These are phyloP conservation scores for Trypanosoma melophagium DNA, from an alignment of 208 protist species.

Conservation along the genomic window DNA sequence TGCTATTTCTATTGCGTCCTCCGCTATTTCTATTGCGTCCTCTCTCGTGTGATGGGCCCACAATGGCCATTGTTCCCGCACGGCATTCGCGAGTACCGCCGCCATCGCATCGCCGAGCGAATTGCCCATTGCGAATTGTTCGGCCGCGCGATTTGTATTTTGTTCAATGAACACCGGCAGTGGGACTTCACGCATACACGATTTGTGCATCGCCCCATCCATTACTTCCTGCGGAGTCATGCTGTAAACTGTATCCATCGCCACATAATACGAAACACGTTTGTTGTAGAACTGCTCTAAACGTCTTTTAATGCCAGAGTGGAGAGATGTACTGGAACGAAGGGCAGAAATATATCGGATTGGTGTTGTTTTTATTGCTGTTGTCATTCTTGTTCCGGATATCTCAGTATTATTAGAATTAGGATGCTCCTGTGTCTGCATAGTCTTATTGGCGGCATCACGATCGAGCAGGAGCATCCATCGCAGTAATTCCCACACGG, in stretches of 20 bases:
- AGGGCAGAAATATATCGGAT: not conserved
- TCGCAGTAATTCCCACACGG: constrained; percentile 53
- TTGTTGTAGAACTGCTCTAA: constrained; percentile 43
- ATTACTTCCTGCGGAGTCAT: constrained; percentile 34
- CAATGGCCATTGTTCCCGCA: constrained; percentile 23
- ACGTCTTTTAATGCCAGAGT: constrained; percentile 24
- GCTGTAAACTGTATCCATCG: constrained; percentile 36
- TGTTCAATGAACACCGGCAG: not conserved
- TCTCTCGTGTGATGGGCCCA: constrained; percentile 4
- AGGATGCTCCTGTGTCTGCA: not conserved
- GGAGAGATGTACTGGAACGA: constrained; percentile 7
- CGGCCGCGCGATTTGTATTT: not conserved
- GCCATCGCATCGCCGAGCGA: constrained; percentile 43
- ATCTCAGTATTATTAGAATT: not conserved
- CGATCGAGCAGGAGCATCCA: constrained; percentile 53
- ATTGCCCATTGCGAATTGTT: constrained; percentile 9
- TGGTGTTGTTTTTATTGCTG: not conserved
- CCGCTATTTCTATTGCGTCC: not conserved
- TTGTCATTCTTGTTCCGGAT: constrained; percentile 5
- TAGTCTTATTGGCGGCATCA: constrained; percentile 29
- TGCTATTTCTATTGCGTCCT: not conserved
- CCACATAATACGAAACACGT: constrained; percentile 40
- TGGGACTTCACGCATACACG: not conserved
- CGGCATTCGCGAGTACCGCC: constrained; percentile 17
- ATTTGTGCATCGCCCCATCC: constrained; percentile 32